Conservation (phyloP, 805 yeast genomes). For the Candida ponderosae region DNA sequence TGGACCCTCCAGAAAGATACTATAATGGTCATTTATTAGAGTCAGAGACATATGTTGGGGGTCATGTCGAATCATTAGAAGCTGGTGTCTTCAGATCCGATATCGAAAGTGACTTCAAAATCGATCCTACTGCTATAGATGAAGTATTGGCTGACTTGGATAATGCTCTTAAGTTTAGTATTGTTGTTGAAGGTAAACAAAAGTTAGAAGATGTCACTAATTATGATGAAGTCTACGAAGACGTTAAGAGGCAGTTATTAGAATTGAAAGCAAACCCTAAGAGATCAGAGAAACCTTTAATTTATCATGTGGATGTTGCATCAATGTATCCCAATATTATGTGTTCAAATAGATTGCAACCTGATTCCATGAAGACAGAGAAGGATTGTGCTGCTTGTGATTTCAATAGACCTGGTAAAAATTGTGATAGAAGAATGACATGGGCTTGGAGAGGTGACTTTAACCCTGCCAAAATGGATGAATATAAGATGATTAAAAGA, state of each 20-base stretch:
- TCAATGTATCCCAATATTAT: slow-evolving; percentile 99
- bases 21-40: slow-evolving; percentile 91
- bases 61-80: slow-evolving; percentile 95
- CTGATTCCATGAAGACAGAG: slow-evolving; percentile 94
- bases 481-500: slow-evolving; percentile 82
- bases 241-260: slow-evolving; percentile 46
- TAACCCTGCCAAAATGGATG: slow-evolving; percentile 85
- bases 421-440: slow-evolving; percentile 82
- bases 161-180: slow-evolving; percentile 70
- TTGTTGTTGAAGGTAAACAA: slow-evolving; percentile 72
- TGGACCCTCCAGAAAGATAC: slow-evolving; percentile 90
- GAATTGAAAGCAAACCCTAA: slow-evolving; percentile 55
- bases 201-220: slow-evolving; percentile 73
- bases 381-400: slow-evolving; percentile 97
- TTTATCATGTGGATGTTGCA: slow-evolving; percentile 97
- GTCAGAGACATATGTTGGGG: slow-evolving; percentile 97
- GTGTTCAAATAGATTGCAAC: slow-evolving; percentile 95
- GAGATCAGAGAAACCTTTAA: slow-evolving; percentile 72
- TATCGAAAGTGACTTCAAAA: slow-evolving; percentile 60
- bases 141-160: slow-evolving; percentile 69
- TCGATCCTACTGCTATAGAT: slow-evolving; percentile 79
- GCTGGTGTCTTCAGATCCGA: slow-evolving; percentile 97
- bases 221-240: slow-evolving; percentile 62
- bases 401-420: slow-evolving; percentile 90
- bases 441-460: slow-evolving; percentile 99